Evolutionary conservation across 495 filamentous ascomycete genomes (phyloP), one percentile per base, ranked within the genome.

Genomic region (Xylaria flabelliformis): DNA sequence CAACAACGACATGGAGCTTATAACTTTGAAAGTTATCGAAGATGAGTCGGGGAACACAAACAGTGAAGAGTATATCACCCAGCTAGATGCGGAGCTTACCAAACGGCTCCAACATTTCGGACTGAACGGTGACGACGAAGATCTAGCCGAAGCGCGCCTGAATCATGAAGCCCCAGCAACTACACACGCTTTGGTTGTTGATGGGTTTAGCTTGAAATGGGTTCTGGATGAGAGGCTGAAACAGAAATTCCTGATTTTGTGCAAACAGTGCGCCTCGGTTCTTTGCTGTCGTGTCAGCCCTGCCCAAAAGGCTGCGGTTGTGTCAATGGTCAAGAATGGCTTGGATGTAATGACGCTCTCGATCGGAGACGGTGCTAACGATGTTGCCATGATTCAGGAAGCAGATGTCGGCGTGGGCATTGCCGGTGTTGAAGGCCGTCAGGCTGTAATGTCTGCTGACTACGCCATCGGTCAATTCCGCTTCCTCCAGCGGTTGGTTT

Each of bases 311-410:
- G 97, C 97, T 34, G 92, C 96, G n/a, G 97, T 99, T 39, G 97
- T 98, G 50, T 86, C 90, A 71, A 93, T 99, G 92, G 94, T 99
- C 62, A 97, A 97, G 83, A 87, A 88, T 69, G 95, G 97, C 39
- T 85, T 99, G 48, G 93, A 98, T 80, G 95, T 98, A 80, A 97
- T 99, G 91, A 97, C 96, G 8, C 88, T 99, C 55, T 94, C 95
- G 1, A 92, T 99, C 65, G 97, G 97, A 71, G 97, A 99, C 82
- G 97, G 96, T 66, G 97, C 97, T 71, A 99, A 98, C 82, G 97
- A 99, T 82, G 97, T 98, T 72, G 97, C 97, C 48, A 99, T 99
- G 97, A 99, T 99, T 79, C 97, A 99, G 82, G 95, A 98, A 82
- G 97, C 97, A 5, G 94, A 99, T 82, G 94, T 98, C 24, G 97